Conservation (phyloP, 2,329 filamentous ascomycete species). For the Xylariaceae sp. region DNA sequence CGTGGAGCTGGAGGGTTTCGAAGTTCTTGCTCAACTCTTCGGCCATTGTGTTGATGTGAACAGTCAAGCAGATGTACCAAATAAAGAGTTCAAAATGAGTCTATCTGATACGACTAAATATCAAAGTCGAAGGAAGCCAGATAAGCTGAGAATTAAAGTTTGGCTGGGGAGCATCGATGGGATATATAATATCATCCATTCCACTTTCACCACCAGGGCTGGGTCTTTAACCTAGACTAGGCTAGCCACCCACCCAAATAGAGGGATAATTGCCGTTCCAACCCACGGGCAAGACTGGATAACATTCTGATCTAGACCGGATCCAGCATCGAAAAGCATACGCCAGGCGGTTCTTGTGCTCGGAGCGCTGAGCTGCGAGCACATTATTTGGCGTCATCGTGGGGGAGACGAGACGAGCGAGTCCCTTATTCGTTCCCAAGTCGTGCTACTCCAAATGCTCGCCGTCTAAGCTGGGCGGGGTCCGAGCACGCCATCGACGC, state of each 20-base stretch:
- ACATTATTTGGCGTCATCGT: slow-evolving; percentile 16
- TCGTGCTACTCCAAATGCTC: neutral
- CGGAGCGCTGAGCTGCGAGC: slow-evolving; percentile 12
- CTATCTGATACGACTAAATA: too few species aligned
- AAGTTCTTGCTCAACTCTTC: slow-evolving; percentile 57
- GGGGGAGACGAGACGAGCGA: slow-evolving; percentile 1
- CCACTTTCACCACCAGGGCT: too few species aligned
- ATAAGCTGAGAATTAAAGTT: neutral
- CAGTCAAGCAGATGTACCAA: slow-evolving; percentile 7
- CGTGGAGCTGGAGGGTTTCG: slow-evolving; percentile 81
- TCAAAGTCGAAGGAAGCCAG: too few species aligned
- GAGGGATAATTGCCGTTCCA: too few species aligned
- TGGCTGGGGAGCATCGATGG: too few species aligned
- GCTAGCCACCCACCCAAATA: too few species aligned
- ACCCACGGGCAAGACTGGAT: too few species aligned
- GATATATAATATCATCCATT: too few species aligned
- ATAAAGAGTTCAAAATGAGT: neutral
- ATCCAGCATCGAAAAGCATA: too few species aligned
- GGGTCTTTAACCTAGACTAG: too few species aligned
- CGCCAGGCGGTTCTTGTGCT: slow-evolving; percentile 3
- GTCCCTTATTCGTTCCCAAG: slow-evolving; percentile 5
- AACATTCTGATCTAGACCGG: too few species aligned
- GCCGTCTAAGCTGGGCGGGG: slow-evolving; percentile 9
- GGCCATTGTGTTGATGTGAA: slow-evolving; percentile 32
- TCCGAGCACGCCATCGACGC: slow-evolving; percentile 18